phyloP scores from a whole-genome alignment of 768 basidiomycete genomes.

The Calocybe gangraenosa region DNA sequence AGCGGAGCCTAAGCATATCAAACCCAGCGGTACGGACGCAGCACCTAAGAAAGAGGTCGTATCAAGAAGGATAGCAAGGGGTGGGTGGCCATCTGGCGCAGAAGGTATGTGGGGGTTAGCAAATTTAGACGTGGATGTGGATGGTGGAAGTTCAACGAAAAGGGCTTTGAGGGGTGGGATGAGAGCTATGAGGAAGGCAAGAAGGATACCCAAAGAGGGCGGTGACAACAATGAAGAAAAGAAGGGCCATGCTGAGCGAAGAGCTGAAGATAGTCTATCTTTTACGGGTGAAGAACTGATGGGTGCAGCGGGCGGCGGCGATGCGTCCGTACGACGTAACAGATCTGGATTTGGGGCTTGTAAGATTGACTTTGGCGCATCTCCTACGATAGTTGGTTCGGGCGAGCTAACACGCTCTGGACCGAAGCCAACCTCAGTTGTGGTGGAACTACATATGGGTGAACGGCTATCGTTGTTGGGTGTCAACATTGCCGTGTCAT shows the following conservation, averaged over 20 bases:
- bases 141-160: slow-evolving; percentile 34
- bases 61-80: slow-evolving; percentile 48
- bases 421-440: slow-evolving; percentile 9
- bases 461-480: slow-evolving; percentile 13
- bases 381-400: slow-evolving; percentile 11
- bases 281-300: neutral
- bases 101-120: slow-evolving; percentile 25
- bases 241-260: slow-evolving; percentile 12
- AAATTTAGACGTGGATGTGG: slow-evolving; percentile 17
- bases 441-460: slow-evolving; percentile 6
- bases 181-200: slow-evolving; percentile 45
- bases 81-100: slow-evolving; percentile 58
- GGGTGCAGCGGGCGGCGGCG: neutral
- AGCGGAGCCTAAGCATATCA: slow-evolving; percentile 52
- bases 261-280: neutral
- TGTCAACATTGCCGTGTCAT: slow-evolving; percentile 17
- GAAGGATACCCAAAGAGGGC: slow-evolving; percentile 40
- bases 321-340: neutral
- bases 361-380: neutral
- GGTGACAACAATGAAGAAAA: slow-evolving; percentile 35
- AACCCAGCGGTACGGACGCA: slow-evolving; percentile 50
- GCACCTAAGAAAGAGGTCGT: slow-evolving; percentile 47
- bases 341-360: neutral
- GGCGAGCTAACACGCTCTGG: slow-evolving; percentile 5
- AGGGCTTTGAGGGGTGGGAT: slow-evolving; percentile 48